Evolutionary conservation across 2,329 filamentous ascomycete species (phyloP).

Genomic region (Coniochaeta pulveracea): DNA sequence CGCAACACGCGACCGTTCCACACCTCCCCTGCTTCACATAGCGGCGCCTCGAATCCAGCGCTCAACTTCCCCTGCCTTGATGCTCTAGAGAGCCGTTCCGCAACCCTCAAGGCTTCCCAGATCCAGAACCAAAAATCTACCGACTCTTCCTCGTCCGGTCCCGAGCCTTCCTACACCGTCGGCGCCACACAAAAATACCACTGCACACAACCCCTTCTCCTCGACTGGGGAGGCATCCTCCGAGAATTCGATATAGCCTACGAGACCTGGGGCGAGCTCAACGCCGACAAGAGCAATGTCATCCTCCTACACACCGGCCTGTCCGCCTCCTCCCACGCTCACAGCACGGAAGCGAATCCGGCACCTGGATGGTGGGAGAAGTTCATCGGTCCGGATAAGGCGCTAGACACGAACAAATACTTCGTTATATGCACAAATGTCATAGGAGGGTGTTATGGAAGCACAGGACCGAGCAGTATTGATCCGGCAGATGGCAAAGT

Average conservation of each 20-base stretch:
- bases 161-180: slow-evolving; percentile 88
- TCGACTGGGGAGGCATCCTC: slow-evolving; percentile 93
- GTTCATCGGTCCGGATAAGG: slow-evolving; percentile 82
- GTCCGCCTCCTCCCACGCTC: slow-evolving; percentile 94
- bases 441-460: slow-evolving; percentile 90
- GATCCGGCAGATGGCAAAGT: slow-evolving; percentile 80
- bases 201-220: slow-evolving; percentile 60
- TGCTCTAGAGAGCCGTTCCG: slow-evolving; percentile 67
- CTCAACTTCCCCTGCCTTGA: slow-evolving; percentile 88
- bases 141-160: slow-evolving; percentile 57
- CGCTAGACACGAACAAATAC: slow-evolving; percentile 84
- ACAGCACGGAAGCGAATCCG: slow-evolving; percentile 76
- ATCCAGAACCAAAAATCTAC: background rate
- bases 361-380: slow-evolving; percentile 98
- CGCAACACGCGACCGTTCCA: slow-evolving; percentile 10
- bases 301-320: slow-evolving; percentile 90
- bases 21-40: slow-evolving; percentile 9
- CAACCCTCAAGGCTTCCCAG: slow-evolving; percentile 47
- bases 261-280: slow-evolving; percentile 81
- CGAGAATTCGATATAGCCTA: slow-evolving; percentile 85
- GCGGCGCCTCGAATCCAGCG: slow-evolving; percentile 60
- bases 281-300: slow-evolving; percentile 71
- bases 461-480: slow-evolving; percentile 77
- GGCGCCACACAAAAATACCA: slow-evolving; percentile 73
- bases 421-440: slow-evolving; percentile 95